Evolutionary conservation across 2,329 filamentous ascomycete genomes (phyloP).

Genomic region (Clarireedia sp.): DNA sequence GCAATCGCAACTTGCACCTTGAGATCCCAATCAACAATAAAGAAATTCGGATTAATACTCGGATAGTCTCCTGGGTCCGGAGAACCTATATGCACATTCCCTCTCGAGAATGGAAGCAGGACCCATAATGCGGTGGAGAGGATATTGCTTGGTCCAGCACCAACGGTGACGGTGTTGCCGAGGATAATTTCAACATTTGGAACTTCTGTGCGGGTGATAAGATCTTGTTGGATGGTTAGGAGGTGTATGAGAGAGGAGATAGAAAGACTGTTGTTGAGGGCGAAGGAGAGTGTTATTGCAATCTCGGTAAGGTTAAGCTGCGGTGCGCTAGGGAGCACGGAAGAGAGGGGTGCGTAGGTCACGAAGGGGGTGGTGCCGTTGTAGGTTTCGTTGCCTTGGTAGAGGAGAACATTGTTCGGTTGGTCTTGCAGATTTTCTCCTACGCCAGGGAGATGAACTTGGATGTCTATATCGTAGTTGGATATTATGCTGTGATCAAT

Average conservation of each 20-base stretch:
- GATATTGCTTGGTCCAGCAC: constrained; percentile 19
- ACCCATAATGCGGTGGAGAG: constrained; percentile 33
- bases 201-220: constrained; percentile 36
- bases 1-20: constrained; percentile 23
- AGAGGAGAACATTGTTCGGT: constrained; percentile 11
- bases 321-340: constrained; percentile 15
- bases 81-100: constrained; percentile 35
- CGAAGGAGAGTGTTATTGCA: constrained; percentile 11
- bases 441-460: constrained; percentile 16
- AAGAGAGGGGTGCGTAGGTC: constrained; percentile 11
- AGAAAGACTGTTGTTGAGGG: constrained; percentile 25
- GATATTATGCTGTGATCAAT: constrained; percentile 8
- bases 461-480: constrained; percentile 10
- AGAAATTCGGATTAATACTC: constrained; percentile 35
- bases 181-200: constrained; percentile 41
- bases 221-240: constrained; percentile 38
- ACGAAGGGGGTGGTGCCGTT: constrained; percentile 13
- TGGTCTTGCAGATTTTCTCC: constrained; percentile 26
- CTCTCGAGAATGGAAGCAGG: constrained; percentile 37
- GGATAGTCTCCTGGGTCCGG: constrained; percentile 31
- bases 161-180: constrained; percentile 15
- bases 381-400: constrained; percentile 20
- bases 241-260: constrained; percentile 32
- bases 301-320: not conserved
- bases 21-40: constrained; percentile 36